Percentiles rank a stretch among this genome's conserved stretches.
phyloP scores from a whole-genome alignment of 1,139 yeast species.

The Lodderomyces orthopsilosis region DNA sequence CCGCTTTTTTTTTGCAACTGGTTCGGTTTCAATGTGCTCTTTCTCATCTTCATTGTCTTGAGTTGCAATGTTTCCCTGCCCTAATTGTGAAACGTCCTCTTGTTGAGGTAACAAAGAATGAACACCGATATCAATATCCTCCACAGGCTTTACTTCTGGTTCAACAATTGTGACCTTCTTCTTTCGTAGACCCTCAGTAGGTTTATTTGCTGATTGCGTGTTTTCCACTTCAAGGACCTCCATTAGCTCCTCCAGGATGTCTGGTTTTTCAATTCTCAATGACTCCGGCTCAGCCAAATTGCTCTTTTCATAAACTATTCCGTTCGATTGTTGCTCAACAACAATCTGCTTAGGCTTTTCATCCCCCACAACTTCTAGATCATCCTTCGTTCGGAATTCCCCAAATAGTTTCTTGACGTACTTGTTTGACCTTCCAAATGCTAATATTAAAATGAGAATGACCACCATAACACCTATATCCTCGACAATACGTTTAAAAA shows the following conservation, averaged over 20 bases:
- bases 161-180: conserved; percentile 33
- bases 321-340: not conserved
- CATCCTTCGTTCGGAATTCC: conserved; percentile 15
- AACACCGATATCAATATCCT: not conserved
- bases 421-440: conserved; percentile 38
- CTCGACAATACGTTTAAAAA: conserved; percentile 42
- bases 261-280: conserved; percentile 14
- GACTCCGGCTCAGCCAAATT: not conserved
- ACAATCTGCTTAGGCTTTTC: conserved; percentile 3
- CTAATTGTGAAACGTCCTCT: conserved; percentile 1
- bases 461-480: conserved; percentile 44
- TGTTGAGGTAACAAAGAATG: conserved; percentile 1
- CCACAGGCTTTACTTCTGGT: conserved; percentile 15
- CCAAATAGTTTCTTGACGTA: conserved; percentile 15
- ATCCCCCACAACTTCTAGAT: conserved; percentile 7
- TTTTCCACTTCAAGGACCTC: not conserved
- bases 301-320: conserved; percentile 1
- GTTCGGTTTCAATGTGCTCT: conserved; percentile 5
- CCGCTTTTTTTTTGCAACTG: conserved; percentile 45
- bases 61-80: conserved; percentile 6
- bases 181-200: not conserved
- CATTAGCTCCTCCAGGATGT: conserved; percentile 2
- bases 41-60: conserved; percentile 4
- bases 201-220: not conserved
- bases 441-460: conserved; percentile 27